These are phyloP conservation scores for Ceratocystis lukuohia DNA, from an alignment of 2,329 filamentous ascomycete species.

Conservation along the genomic window DNA sequence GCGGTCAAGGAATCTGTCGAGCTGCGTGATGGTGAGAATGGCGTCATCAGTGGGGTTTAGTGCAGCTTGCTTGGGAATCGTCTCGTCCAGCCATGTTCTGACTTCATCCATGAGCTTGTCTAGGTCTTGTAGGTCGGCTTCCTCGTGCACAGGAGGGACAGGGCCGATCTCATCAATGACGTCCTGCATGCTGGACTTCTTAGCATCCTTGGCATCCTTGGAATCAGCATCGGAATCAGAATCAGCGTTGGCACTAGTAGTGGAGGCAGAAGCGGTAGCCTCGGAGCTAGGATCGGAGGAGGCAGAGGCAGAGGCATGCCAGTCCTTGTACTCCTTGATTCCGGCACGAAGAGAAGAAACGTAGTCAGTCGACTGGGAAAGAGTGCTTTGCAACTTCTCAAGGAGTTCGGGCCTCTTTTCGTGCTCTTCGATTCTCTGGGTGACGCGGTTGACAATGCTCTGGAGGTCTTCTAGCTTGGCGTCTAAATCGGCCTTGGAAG, in stretches of 20 bases:
- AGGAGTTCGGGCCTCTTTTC: conserved; percentile 57
- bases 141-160: conserved; percentile 53
- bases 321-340: conserved; percentile 53
- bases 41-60: conserved; percentile 60
- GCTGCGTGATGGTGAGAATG: conserved; percentile 57
- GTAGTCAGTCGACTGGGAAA: conserved; percentile 59
- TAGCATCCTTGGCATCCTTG: conserved; percentile 41
- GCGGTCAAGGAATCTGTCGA: conserved; percentile 54
- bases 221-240: too few species aligned
- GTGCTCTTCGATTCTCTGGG: conserved; percentile 61
- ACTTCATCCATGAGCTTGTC: conserved; percentile 49
- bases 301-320: conserved; percentile 36
- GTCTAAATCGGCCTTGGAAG: conserved; percentile 60
- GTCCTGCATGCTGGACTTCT: conserved; percentile 34
- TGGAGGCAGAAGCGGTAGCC: conserved; percentile 26
- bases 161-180: conserved; percentile 36
- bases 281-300: conserved; percentile 35
- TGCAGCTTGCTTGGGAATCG: conserved; percentile 55
- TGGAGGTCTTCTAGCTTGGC: conserved; percentile 64
- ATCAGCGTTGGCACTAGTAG: conserved; percentile 45
- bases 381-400: conserved; percentile 50
- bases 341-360: conserved; percentile 55
- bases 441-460: conserved; percentile 62
- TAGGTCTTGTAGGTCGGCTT: conserved; percentile 56
- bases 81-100: conserved; percentile 60